Base-by-base conservation (phyloP, 257 asterid species). In the Solanum chmielewskii region DNA sequence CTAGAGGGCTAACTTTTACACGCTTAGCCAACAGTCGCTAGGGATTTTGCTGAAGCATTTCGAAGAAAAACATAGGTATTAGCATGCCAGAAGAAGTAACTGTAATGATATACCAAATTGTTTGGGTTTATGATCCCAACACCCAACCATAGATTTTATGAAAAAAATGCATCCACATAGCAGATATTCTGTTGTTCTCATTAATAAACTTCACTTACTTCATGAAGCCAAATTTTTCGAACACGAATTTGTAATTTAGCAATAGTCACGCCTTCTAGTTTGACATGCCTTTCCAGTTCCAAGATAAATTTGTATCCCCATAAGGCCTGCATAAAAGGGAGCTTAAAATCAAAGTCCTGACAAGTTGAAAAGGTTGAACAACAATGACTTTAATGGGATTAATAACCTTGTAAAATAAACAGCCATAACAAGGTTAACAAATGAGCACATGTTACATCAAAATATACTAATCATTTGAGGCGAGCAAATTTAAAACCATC, bases 221-320 rank as follows among this genome's bases (percentile, higher is more conserved):
- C 86, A 83, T 44, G 60, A 77, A 27, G 39, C 62, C 83, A 77
- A 44, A 27, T 29, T 76, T 76, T n/a, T 42, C 83, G 7, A 23
- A 76, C 60, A 76, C 60, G 60, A 74, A 23, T 41, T 77, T 60
- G 44, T 35, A 39, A 68, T 14, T 66, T 18, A 84, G 76, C 41
- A 29, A 15, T 25, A 84, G 37, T 42, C 39, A 47, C 16, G 44
- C 81, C 78, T 60, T 64, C 74, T 84, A 80, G 84, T 69, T 81
- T 62, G 89, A 20, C 76, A 82, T 70, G 80, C 83, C 86, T 37
- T 87, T 87, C 89, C 89, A 80, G 71, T 87, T 87, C 89, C 83
- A 62, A 20, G 82, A 42, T 87, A 87, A 11, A 52, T 78, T 87
- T 87, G 89, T 80, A 39, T 87, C 89, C 45, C 89, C 89, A 80